These are phyloP conservation scores for Geranium rotundifolium DNA, from an alignment of 345 rosid species.

Conservation along the genomic window DNA sequence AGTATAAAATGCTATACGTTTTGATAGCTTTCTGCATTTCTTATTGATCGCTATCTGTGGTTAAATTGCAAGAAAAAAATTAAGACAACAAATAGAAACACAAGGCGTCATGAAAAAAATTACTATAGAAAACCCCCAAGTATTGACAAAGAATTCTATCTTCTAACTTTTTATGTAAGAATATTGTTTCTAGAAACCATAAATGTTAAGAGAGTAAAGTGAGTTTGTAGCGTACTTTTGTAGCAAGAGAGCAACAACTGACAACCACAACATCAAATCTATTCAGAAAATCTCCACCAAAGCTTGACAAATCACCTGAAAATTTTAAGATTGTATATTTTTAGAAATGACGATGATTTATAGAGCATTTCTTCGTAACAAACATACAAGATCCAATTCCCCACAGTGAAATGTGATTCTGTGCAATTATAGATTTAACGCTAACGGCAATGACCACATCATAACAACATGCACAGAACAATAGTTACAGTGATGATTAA, in stretches of 20 bases:
- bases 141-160: not conserved
- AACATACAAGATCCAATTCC: no score
- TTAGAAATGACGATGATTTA: not conserved
- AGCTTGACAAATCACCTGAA: slow-evolving; percentile 68
- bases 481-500: no score
- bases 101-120: not conserved
- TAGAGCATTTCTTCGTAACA: not conserved
- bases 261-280: slow-evolving; percentile 70
- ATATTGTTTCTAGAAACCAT: not conserved
- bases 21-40: slow-evolving; percentile 57
- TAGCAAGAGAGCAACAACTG: slow-evolving; percentile 49
- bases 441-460: not conserved
- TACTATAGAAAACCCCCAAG: slow-evolving; percentile 1
- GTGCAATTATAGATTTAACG: not conserved
- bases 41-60: slow-evolving; percentile 66
- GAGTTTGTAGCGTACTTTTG: slow-evolving; percentile 34
- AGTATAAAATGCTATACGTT: slow-evolving; percentile 70
- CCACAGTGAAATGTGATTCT: no score
- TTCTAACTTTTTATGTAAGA: not conserved
- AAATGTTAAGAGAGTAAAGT: not conserved
- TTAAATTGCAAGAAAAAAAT: not conserved
- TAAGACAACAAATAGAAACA: not conserved
- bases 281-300: slow-evolving; percentile 40
- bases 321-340: not conserved
- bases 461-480: no score